These are phyloP conservation scores for Pholiota adiposa DNA, from an alignment of 1,284 basidiomycete genomes.

Conservation along the genomic window DNA sequence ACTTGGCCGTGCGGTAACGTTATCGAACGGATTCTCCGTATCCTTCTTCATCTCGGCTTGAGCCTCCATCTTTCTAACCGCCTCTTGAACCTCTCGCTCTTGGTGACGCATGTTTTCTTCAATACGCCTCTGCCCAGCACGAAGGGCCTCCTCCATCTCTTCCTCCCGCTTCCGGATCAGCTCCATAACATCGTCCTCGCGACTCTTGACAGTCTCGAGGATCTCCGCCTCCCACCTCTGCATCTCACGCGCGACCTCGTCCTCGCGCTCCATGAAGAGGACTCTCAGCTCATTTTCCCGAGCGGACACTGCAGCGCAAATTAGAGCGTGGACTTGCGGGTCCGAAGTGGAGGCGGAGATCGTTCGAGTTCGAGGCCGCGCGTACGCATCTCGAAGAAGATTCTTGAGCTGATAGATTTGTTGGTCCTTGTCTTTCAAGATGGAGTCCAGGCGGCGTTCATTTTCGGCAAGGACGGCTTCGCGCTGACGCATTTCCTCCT, in stretches of 20 bases:
- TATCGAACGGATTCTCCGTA: too few relatives aligned
- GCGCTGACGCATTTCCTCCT: conserved; percentile 65
- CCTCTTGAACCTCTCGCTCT: too few relatives aligned
- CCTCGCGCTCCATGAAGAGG: conserved; percentile 68
- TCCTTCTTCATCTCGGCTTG: too few relatives aligned
- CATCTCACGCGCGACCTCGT: conserved; percentile 73
- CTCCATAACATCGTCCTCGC: too few relatives aligned
- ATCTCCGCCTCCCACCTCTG: too few relatives aligned
- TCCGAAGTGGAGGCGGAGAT: conserved; percentile 21
- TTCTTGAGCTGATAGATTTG: conserved; percentile 58
- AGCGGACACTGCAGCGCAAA: conserved; percentile 64
- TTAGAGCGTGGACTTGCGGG: conserved; percentile 51
- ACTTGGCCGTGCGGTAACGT: too few relatives aligned
- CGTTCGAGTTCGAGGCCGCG: conserved; percentile 20
- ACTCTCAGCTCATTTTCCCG: conserved; percentile 70
- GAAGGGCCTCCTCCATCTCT: too few relatives aligned
- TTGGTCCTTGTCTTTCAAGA: conserved; percentile 59
- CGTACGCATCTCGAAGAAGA: conserved; percentile 33
- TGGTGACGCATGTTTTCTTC: too few relatives aligned
- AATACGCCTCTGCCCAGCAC: too few relatives aligned
- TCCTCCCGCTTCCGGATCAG: too few relatives aligned
- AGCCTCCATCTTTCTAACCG: too few relatives aligned
- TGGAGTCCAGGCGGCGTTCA: conserved; percentile 51
- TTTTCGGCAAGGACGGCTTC: conserved; percentile 59
- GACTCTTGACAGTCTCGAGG: too few relatives aligned